A percentile compares a stretch with the other conserved stretches of the same genome.
Evolutionary conservation across 169 alveolate genomes (phyloP).

Genomic region (Pseudocohnilembus persalinus): DNA sequence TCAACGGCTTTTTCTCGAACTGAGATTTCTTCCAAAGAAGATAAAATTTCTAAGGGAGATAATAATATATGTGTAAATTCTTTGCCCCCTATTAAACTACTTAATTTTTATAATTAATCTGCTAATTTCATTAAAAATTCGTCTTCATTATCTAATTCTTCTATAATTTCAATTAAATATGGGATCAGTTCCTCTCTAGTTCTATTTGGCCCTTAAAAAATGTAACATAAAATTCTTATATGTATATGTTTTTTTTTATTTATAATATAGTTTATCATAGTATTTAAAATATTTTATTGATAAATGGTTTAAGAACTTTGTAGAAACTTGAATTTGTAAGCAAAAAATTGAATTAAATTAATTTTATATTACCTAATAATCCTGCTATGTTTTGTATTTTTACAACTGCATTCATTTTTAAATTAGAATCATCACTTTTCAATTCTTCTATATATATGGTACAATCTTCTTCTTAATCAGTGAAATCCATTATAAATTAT

Average conservation of each 20-base stretch:
- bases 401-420: constrained; percentile 46
- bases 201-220: constrained; percentile 24
- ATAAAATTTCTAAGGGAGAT: constrained; percentile 37
- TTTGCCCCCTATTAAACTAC: constrained; percentile 25
- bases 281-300: no score
- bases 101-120: constrained; percentile 26
- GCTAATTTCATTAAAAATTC: constrained; percentile 42
- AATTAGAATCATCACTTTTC: constrained; percentile 47
- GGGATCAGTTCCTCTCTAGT: constrained; percentile 38
- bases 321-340: background rate
- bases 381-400: constrained; percentile 35
- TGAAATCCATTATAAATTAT: background rate
- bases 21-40: constrained; percentile 44
- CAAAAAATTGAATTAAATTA: background rate
- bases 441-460: constrained; percentile 49
- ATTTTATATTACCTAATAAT: constrained; percentile 21
- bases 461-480: constrained; percentile 43
- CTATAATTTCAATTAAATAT: constrained; percentile 44
- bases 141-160: constrained; percentile 51
- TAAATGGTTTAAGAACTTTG: background rate
- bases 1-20: constrained; percentile 47
- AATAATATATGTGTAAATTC: constrained; percentile 24
- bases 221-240: no score
- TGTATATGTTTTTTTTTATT: no score
- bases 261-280: no score